Evolutionary conservation across 805 yeast genomes (phyloP).

Genomic region (Ascoidea tarda): DNA sequence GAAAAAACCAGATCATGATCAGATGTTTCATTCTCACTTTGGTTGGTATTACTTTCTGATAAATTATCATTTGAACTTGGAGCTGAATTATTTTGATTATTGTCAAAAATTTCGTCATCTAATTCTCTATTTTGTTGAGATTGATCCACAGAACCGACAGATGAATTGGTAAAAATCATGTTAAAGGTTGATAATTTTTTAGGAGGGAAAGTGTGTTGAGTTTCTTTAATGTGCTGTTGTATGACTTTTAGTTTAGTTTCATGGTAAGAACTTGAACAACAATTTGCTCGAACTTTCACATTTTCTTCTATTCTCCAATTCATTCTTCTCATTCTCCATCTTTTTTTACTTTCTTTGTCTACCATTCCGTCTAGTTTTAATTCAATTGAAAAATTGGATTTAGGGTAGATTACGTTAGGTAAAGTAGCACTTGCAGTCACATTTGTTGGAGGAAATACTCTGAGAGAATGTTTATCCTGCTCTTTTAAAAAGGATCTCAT

Average conservation of each 20-base stretch:
- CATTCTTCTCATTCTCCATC: conserved; percentile 90
- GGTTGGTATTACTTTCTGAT: background rate
- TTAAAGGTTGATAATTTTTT: background rate
- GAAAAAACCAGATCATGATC: background rate
- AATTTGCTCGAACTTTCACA: conserved; percentile 41
- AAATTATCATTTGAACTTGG: background rate
- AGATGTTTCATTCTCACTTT: background rate
- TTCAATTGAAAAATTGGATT: conserved; percentile 74
- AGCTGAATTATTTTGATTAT: background rate
- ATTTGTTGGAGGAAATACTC: conserved; percentile 94
- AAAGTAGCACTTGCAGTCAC: conserved; percentile 76
- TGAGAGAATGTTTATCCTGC: conserved; percentile 70
- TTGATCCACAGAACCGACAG: background rate
- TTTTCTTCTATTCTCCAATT: conserved; percentile 84
- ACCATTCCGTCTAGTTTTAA: conserved; percentile 63
- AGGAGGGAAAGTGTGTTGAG: conserved; percentile 5
- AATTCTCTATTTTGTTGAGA: background rate
- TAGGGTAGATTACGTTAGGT: conserved; percentile 84
- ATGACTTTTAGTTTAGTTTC: conserved; percentile 29
- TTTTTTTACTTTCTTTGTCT: conserved; percentile 29
- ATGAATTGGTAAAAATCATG: background rate
- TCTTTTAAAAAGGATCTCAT: conserved; percentile 69
- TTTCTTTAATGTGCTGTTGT: conserved; percentile 26
- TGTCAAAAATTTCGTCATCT: background rate
- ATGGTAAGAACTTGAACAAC: conserved; percentile 41